These are phyloP conservation scores for Glycine soja DNA, from an alignment of 306 rosid species.

Conservation along the genomic window DNA sequence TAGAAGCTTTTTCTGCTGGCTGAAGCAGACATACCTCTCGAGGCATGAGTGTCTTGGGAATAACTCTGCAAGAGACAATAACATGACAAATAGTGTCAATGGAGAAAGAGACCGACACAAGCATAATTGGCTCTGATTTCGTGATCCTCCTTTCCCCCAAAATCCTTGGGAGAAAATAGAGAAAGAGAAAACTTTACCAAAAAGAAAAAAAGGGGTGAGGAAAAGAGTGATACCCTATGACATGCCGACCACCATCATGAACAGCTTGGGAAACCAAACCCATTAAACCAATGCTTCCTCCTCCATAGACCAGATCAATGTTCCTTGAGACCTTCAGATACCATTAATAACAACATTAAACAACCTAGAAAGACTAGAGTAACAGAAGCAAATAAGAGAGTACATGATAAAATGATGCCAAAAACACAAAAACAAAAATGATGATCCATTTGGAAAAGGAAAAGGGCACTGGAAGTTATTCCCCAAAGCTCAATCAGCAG, in stretches of 20 bases:
- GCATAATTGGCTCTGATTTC: constrained; percentile 36
- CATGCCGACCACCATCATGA: constrained; percentile 99
- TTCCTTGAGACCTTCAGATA: constrained; percentile 83
- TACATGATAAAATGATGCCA: constrained; percentile 25
- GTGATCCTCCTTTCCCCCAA: constrained; percentile 42
- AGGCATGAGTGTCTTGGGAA: constrained; percentile 99
- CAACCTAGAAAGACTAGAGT: constrained; percentile 27
- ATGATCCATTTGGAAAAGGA: constrained; percentile 38
- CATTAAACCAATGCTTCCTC: constrained; percentile 99
- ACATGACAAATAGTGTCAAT: constrained; percentile 69
- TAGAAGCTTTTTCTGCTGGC: constrained; percentile 55
- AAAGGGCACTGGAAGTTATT: constrained; percentile 29
- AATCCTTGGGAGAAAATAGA: constrained; percentile 41
- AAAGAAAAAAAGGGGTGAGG: not conserved
- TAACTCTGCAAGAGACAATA: constrained; percentile 88
- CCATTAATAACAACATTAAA: constrained; percentile 38
- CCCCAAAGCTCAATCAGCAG: constrained; percentile 35
- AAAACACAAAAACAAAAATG: constrained; percentile 38
- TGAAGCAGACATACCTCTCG: constrained; percentile 88
- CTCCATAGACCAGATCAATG: constrained; percentile 98
- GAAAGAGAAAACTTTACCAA: constrained; percentile 18
- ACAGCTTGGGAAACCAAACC: constrained; percentile 99
- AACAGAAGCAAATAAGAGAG: constrained; percentile 18
- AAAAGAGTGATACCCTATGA: constrained; percentile 70
- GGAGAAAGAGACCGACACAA: constrained; percentile 50